phyloP scores from a whole-genome alignment of 352 stramenopile genomes.

The Blastocystis sp. region DNA sequence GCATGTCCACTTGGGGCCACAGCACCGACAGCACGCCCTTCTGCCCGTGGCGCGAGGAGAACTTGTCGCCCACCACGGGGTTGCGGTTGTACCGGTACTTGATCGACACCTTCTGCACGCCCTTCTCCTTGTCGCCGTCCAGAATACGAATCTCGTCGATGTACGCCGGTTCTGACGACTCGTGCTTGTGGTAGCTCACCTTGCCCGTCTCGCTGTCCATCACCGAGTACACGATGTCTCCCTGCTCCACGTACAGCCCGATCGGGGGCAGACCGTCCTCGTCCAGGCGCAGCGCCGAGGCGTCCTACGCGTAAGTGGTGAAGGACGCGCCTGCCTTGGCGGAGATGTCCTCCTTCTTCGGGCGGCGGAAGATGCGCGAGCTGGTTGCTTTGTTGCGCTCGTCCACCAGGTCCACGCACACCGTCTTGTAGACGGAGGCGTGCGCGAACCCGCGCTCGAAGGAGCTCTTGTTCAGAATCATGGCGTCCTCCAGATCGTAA shows the following conservation, averaged over 20 bases:
- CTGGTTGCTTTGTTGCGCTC: slow-evolving; percentile 74
- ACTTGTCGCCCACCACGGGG: slow-evolving; percentile 99
- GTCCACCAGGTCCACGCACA: slow-evolving; percentile 85
- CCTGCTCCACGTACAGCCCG: slow-evolving; percentile 87
- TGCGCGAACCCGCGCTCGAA: slow-evolving; percentile 96
- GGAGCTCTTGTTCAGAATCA: slow-evolving; percentile 99
- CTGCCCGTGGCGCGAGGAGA: slow-evolving; percentile 95
- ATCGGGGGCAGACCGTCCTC: slow-evolving; percentile 92
- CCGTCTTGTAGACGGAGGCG: slow-evolving; percentile 96
- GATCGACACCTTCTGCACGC: slow-evolving; percentile 84
- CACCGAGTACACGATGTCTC: slow-evolving; percentile 90
- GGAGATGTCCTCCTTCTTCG: slow-evolving; percentile 6
- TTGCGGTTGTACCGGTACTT: slow-evolving; percentile 97
- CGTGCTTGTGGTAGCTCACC: slow-evolving; percentile 88
- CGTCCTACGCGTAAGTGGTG: neutral
- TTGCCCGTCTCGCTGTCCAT: slow-evolving; percentile 89
- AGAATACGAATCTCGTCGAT: slow-evolving; percentile 86
- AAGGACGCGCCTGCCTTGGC: neutral
- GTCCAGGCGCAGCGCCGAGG: slow-evolving; percentile 77
- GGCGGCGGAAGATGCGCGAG: slow-evolving; percentile 70
- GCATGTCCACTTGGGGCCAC: slow-evolving; percentile 97
- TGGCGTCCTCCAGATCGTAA: slow-evolving; percentile 95
- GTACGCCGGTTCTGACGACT: slow-evolving; percentile 92
- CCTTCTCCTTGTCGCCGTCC: slow-evolving; percentile 73
- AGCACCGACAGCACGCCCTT: slow-evolving; percentile 98